Conservation (phyloP, 768 basidiomycete species). For the Tricholoma terreum region DNA sequence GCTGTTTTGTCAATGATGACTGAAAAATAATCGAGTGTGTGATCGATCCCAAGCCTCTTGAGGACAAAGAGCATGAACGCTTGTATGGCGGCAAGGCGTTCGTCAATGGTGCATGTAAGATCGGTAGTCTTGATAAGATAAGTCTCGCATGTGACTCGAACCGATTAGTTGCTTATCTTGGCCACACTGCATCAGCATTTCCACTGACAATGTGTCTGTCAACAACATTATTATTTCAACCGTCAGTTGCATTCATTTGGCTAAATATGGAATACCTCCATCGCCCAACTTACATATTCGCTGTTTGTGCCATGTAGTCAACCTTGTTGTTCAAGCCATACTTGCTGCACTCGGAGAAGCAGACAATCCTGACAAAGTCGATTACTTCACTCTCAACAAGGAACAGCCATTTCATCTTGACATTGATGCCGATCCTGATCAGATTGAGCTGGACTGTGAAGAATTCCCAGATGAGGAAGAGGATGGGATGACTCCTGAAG, state of each 20-base stretch:
- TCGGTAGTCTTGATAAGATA: constrained; percentile 32
- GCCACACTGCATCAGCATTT: constrained; percentile 10
- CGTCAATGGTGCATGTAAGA: constrained; percentile 16
- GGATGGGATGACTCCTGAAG: background rate
- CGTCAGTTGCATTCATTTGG: constrained; percentile 14
- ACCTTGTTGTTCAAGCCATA: constrained; percentile 29
- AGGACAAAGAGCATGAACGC: constrained; percentile 32
- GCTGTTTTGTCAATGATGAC: constrained; percentile 24
- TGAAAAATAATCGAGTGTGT: constrained; percentile 32
- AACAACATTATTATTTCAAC: constrained; percentile 32
- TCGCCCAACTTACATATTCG: constrained; percentile 24
- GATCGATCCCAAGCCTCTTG: constrained; percentile 29
- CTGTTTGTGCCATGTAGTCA: constrained; percentile 33
- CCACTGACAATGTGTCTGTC: constrained; percentile 31
- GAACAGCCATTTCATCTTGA: constrained; percentile 29
- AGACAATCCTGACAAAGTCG: background rate
- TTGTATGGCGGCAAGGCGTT: constrained; percentile 28
- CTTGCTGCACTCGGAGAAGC: constrained; percentile 2
- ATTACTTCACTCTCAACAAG: constrained; percentile 16
- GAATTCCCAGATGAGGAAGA: too few species aligned
- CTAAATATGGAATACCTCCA: constrained; percentile 23
- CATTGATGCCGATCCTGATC: constrained; percentile 6
- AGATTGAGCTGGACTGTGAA: background rate
- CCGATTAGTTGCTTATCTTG: background rate
- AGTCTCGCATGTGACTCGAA: constrained; percentile 12